Evolutionary conservation across 345 rosid species (phyloP), one percentile per base, ranked within the genome.

Genomic region (Salix brachista): DNA sequence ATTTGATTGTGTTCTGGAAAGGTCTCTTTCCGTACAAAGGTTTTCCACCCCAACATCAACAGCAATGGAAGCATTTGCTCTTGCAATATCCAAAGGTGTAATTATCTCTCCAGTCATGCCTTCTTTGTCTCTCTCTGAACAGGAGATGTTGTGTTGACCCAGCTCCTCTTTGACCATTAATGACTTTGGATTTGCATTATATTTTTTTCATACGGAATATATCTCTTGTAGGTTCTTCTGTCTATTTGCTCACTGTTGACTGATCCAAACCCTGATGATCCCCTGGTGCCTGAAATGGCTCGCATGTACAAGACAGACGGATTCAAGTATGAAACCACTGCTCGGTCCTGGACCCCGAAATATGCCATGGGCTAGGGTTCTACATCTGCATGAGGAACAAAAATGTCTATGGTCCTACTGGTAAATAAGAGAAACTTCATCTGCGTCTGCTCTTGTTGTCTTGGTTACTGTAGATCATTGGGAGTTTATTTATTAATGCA

Each of bases 41-140:
- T 77, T 62, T 77, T 77, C 70, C 80, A 77, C 30, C 80, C 80
- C 4, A 70, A 77, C 37, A 77, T 77, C 75, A 77, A 77, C 52
- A 77, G 80, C 75, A 77, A 71, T 70, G 80, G 80, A 70, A 77
- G 80, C 75, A 77, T 77, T 65, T 77, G 80, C 80, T 30, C 80
- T 77, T 48, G 70, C 80, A 0, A 71, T 77, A 48, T 77, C 80
- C 54, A 30, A 77, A 77, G 80, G 80, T 64, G 34, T 36, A 32
- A 34, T 42, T 1, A 56, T 56, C 6, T 32, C 5, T 34, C 4
- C 13, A 34, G 16, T 39, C 10, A 2, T 21, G 41, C 16, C 0
- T 71, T 23, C 1, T 8, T 12, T 21, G 13, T 18, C 17, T 36
- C 48, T n/a, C 14, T 14, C 18, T 50, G 25, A 18, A 26, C 77